A percentile compares a stretch with the other conserved stretches of the same genome.
These are phyloP conservation scores for Termitomyces sp. DNA, from an alignment of 768 basidiomycete genomes.

Conservation along the genomic window DNA sequence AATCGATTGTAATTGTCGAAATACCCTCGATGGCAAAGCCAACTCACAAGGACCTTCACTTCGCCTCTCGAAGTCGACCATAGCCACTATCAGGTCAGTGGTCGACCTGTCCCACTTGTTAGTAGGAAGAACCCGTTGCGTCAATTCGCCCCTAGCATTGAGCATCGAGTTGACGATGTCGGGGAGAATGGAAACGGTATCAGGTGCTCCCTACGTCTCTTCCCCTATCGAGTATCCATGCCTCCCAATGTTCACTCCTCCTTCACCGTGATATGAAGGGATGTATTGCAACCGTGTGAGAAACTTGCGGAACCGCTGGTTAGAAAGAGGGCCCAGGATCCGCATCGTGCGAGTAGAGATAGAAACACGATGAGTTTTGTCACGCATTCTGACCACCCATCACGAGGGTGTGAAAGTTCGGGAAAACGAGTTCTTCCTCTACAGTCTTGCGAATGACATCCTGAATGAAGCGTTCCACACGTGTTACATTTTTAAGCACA, in stretches of 20 bases:
- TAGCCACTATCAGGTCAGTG: not conserved
- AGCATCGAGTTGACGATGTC: not conserved
- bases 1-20: not conserved
- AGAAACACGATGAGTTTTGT: not conserved
- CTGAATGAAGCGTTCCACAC: constrained; percentile 93
- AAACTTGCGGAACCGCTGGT: not conserved
- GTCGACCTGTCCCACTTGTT: not conserved
- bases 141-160: not conserved
- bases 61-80: too few species aligned
- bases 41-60: too few species aligned
- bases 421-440: constrained; percentile 94
- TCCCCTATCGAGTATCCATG: not conserved
- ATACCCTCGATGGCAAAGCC: not conserved
- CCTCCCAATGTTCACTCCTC: not conserved
- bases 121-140: not conserved
- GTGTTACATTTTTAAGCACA: constrained; percentile 90
- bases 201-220: not conserved
- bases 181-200: too few species aligned
- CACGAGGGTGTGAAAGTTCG: constrained; percentile 85
- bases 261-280: not conserved
- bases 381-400: constrained; percentile 14
- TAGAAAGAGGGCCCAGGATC: not conserved
- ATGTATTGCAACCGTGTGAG: not conserved
- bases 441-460: constrained; percentile 93
- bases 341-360: not conserved